phyloP scores from a whole-genome alignment of 108 stramenopile genomes.

The Fragilariopsis cylindrus region DNA sequence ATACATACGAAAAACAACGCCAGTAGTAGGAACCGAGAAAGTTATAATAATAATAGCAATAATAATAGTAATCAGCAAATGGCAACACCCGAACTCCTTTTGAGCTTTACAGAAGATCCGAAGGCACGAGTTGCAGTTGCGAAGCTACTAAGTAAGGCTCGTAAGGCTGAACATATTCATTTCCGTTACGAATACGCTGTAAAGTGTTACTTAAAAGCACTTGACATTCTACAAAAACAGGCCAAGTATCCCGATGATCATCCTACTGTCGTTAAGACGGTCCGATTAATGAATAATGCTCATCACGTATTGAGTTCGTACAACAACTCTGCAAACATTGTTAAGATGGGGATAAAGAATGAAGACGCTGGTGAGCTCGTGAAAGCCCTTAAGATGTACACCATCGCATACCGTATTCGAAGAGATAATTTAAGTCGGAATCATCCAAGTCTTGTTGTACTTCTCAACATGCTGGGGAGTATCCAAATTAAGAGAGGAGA shows the following conservation, averaged over 20 bases:
- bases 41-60: neutral
- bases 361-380: constrained; percentile 64
- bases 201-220: constrained; percentile 67
- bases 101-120: constrained; percentile 49
- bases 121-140: constrained; percentile 36
- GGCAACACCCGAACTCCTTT: constrained; percentile 8
- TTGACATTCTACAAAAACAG: constrained; percentile 45
- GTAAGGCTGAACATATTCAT: constrained; percentile 51
- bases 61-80: neutral
- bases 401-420: constrained; percentile 85
- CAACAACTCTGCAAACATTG: constrained; percentile 76
- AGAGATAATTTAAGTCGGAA: constrained; percentile 62
- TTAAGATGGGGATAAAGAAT: constrained; percentile 79
- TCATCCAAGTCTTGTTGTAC: constrained; percentile 73
- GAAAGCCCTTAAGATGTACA: constrained; percentile 81
- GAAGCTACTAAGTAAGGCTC: constrained; percentile 56
- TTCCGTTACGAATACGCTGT: constrained; percentile 79
- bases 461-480: constrained; percentile 83
- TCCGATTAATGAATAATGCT: constrained; percentile 60
- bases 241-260: constrained; percentile 62
- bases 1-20: constrained; percentile 22
- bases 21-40: no score
- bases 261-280: constrained; percentile 47
- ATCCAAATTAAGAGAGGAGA: constrained; percentile 81
- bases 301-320: constrained; percentile 69